Conservation (phyloP, 371 early-diverging fungal genomes). For the Phascolomyces articulosus region DNA sequence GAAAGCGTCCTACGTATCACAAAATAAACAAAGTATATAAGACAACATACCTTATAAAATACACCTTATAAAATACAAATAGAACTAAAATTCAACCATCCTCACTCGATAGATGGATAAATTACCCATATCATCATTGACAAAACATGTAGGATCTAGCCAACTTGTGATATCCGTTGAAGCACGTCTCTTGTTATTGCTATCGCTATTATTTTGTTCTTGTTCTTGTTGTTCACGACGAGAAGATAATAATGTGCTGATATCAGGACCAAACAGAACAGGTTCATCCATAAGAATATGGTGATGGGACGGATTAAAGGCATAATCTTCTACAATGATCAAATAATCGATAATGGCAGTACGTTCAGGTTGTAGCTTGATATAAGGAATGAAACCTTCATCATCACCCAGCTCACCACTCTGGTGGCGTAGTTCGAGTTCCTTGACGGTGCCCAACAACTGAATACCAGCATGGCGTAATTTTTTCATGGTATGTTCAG, state of each 20-base stretch:
- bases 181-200: neutral
- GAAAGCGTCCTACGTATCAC: conserved; percentile 34
- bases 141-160: conserved; percentile 38
- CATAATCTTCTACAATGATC: conserved; percentile 32
- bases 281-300: conserved; percentile 27
- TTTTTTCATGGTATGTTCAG: conserved; percentile 30
- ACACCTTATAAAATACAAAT: neutral
- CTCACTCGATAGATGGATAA: neutral
- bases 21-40: neutral
- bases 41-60: neutral
- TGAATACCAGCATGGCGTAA: conserved; percentile 35
- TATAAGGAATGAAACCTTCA: conserved; percentile 29
- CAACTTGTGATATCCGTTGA: conserved; percentile 24
- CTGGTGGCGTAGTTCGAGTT: conserved; percentile 37
- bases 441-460: conserved; percentile 39
- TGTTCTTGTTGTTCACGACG: conserved; percentile 13
- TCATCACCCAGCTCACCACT: conserved; percentile 22
- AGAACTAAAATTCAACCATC: neutral
- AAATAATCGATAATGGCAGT: conserved; percentile 37
- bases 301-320: conserved; percentile 50
- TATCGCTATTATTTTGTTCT: too few relatives aligned
- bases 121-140: conserved; percentile 38
- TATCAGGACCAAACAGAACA: conserved; percentile 37
- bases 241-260: conserved; percentile 32
- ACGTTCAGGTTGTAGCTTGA: conserved; percentile 34